Base-by-base conservation (phyloP, 2,329 filamentous ascomycete species). In the Uncinocarpus reesii region DNA sequence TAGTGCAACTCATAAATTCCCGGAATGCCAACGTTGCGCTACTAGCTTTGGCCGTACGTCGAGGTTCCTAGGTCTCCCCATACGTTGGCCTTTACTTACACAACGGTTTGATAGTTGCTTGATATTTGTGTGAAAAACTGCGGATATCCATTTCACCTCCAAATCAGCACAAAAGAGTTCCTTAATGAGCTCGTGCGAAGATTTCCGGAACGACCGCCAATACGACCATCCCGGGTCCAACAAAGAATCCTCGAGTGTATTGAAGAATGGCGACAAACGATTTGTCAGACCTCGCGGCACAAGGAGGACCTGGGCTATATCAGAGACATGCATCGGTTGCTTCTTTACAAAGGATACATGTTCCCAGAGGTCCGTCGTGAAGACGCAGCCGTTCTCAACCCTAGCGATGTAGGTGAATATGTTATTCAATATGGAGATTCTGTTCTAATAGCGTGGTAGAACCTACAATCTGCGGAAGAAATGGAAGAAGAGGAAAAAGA, bases 121-220 rank as follows among this genome's bases (percentile, higher is more conserved):
- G 92, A 98, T 66, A 96, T 96, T 55, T 96, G 92, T 68, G 92
- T 96, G 68, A 98, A 98, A 75, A 98, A 98, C 71, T 98, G 92
- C 76, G 92, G 92, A 59, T 98, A 98, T 65, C 89, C 92, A 1
- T 98, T 98, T 68, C 92, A 98, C 63, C 80, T 98, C 50, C 92
- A 98, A 69, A 95, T 98, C 64, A 89, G 86, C 67, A 96, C 92
- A 57, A 98, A 98, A 67, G 92, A 98, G 62, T 98, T 98, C 60
- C 80, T 98, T 59, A 98, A 98, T 70, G 92, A 98, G 72, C 81
- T 98, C 52, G 92, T 98, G 53, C 82, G 92, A 57, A 80, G 92
- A 56, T 98, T 98, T 61, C 92, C 92, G 41, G 92, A 98, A 70
- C 79, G 90, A 20, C 92, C 92, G 38, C 88, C 90, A 1, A 76